Conservation (phyloP, 352 stramenopile species). For the Globisporangium recalcitrans region DNA sequence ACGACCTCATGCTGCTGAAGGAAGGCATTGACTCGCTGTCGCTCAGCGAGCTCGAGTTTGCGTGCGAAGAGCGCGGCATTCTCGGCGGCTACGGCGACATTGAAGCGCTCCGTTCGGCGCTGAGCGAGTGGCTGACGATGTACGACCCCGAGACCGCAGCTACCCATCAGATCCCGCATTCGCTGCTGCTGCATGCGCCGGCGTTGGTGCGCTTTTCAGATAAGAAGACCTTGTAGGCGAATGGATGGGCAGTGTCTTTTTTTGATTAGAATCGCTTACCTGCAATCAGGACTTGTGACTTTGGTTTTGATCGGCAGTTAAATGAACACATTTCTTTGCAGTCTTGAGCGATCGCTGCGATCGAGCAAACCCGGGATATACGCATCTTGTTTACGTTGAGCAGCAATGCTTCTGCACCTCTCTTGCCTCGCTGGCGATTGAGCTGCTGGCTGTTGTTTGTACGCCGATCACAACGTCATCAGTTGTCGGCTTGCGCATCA, state of each 20-base stretch:
- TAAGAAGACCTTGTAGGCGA: conserved; percentile 10
- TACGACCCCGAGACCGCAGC: conserved; percentile 50
- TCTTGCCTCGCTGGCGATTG: neutral
- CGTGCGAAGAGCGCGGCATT: conserved; percentile 76
- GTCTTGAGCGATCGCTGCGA: neutral
- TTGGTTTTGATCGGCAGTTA: neutral
- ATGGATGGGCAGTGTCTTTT: neutral
- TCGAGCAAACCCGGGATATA: neutral
- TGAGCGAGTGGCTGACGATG: conserved; percentile 75
- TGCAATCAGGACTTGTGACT: neutral
- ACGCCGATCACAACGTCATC: neutral
- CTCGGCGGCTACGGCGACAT: conserved; percentile 65
- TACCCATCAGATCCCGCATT: conserved; percentile 34
- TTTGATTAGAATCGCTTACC: neutral
- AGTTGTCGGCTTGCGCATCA: neutral
- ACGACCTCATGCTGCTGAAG: conserved; percentile 66
- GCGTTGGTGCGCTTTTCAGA: conserved; percentile 42
- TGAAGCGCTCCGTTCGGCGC: conserved; percentile 34
- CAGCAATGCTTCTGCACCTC: neutral
- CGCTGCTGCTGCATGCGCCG: conserved; percentile 71
- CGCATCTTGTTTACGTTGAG: neutral
- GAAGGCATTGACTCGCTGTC: conserved; percentile 67
- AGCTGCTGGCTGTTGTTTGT: neutral
- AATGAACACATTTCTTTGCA: neutral
- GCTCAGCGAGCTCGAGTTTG: conserved; percentile 80